A percentile compares a stretch with the other conserved stretches of the same genome.
Evolutionary conservation across 75 land plant species (phyloP).

Genomic region (Cunninghamia lanceolata): DNA sequence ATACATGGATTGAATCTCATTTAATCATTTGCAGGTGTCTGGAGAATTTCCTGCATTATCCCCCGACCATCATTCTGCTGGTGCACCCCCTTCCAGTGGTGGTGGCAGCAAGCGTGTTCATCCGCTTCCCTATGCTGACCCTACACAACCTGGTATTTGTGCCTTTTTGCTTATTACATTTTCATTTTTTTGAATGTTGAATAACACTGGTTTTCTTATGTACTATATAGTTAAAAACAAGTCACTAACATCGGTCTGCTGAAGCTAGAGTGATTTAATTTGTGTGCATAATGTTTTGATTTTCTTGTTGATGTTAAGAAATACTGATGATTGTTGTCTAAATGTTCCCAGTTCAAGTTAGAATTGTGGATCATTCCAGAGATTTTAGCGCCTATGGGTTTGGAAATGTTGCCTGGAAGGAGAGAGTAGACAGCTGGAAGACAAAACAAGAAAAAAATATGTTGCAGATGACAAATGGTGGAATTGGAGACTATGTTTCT

Average conservation of each 20-base stretch:
- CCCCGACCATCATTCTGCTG: slow-evolving; percentile 62
- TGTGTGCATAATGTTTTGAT: background rate
- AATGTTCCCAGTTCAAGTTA: slow-evolving; percentile 16
- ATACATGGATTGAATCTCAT: background rate
- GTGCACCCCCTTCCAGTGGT: slow-evolving; percentile 48
- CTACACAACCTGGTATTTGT: slow-evolving; percentile 24
- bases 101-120: slow-evolving; percentile 54
- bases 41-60: slow-evolving; percentile 73
- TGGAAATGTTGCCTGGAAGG: slow-evolving; percentile 41
- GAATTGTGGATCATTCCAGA: slow-evolving; percentile 22
- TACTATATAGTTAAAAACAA: background rate
- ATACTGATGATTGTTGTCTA: background rate
- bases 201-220: background rate
- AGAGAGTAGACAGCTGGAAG: slow-evolving; percentile 40
- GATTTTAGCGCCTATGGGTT: slow-evolving; percentile 23
- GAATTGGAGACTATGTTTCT: slow-evolving; percentile 32
- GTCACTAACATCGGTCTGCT: background rate
- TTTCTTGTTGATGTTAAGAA: background rate
- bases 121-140: slow-evolving; percentile 40
- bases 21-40: slow-evolving; percentile 42
- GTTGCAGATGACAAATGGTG: slow-evolving; percentile 43
- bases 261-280: background rate
- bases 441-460: slow-evolving; percentile 27
- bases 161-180: background rate
- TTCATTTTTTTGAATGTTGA: background rate